Conservation (phyloP, 495 filamentous ascomycete genomes). For the Parachaetomium inaequale region DNA sequence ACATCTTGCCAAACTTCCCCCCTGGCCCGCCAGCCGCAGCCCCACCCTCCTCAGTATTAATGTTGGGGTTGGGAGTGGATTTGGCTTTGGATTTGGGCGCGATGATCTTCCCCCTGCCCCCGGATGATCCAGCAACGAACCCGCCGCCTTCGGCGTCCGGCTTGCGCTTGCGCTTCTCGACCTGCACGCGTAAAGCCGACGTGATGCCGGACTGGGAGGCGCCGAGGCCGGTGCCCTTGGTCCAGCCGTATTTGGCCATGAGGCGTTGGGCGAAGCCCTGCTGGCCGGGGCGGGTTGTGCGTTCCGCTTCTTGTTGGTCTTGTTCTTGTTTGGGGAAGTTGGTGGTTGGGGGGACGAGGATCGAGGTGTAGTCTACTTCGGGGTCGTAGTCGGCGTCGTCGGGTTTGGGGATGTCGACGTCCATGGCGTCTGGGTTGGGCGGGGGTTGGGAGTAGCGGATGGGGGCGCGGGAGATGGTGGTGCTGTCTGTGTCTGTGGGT, state of each 20-base stretch:
- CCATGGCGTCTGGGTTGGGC: conserved; percentile 53
- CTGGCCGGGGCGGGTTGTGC: conserved; percentile 72
- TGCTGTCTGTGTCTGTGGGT: conserved; percentile 35
- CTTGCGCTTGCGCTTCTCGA: conserved; percentile 76
- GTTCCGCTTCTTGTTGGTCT: conserved; percentile 9
- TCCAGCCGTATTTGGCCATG: conserved; percentile 91
- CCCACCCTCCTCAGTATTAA: background rate
- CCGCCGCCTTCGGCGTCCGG: conserved; percentile 77
- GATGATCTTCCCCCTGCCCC: conserved; percentile 75
- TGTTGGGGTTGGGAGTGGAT: no score
- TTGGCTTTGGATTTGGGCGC: conserved; percentile 48
- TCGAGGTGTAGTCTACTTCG: conserved; percentile 44
- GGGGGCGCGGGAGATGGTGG: conserved; percentile 77
- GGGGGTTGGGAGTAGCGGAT: conserved; percentile 74
- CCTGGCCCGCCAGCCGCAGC: conserved; percentile 25
- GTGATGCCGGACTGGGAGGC: conserved; percentile 75
- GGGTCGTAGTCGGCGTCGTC: conserved; percentile 34
- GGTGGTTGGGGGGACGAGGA: conserved; percentile 14
- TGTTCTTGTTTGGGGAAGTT: background rate
- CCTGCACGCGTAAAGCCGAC: conserved; percentile 73
- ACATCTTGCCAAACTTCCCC: conserved; percentile 71
- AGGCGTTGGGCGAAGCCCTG: conserved; percentile 72
- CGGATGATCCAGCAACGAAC: conserved; percentile 54
- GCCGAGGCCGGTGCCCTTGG: conserved; percentile 79
- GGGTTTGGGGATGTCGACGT: conserved; percentile 37